Base-by-base conservation (phyloP, 345 rosid species). In the Reutealis trisperma region DNA sequence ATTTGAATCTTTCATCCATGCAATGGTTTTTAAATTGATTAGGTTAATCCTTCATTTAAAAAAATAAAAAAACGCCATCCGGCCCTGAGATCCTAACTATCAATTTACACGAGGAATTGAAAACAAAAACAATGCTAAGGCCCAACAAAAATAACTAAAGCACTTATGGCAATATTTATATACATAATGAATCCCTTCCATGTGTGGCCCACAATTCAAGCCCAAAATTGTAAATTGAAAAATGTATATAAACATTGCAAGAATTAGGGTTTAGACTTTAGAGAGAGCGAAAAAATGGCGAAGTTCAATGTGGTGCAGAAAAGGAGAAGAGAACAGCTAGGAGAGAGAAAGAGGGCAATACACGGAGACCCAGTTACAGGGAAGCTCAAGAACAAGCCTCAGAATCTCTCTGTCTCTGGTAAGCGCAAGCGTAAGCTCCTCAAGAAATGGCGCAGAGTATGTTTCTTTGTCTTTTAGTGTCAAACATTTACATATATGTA, bases 341-440 rank as follows among this genome's bases (percentile, higher is more conserved):
- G 89, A 8, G 77, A 81, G 47, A 85, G 83, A 72, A 94, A 89
- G 80, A 87, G 98, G 80, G 84, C 83, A 1, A 70, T 76, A 18
- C 93, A 86, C 54, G 98, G 98, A 3, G 94, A 94, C 72, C 92
- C 95, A 16, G 22, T 71, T 18, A 89, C 91, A 15, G 82, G 80
- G 52, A 92, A 90, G 85, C 84, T 91, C 67, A 90, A 87, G 82
- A 75, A 49, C 62, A 90, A 82, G 79, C 63, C 80, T 61, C 90
- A 85, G 44, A 65, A 78, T 0, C 83, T 81, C 52, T 70, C 94
- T 52, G 47, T 91, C 83, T 91, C 97, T 47, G 94, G 97, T 9
- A 94, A 94, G 84, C 97, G 94, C 75, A 83, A 91, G 84, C 88
- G 82, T 61, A 94, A 92, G 88, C 90, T 91, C 76, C 83, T 91